phyloP scores from a whole-genome alignment of 768 basidiomycete genomes.

The Pilatotrama ljubarskyi region DNA sequence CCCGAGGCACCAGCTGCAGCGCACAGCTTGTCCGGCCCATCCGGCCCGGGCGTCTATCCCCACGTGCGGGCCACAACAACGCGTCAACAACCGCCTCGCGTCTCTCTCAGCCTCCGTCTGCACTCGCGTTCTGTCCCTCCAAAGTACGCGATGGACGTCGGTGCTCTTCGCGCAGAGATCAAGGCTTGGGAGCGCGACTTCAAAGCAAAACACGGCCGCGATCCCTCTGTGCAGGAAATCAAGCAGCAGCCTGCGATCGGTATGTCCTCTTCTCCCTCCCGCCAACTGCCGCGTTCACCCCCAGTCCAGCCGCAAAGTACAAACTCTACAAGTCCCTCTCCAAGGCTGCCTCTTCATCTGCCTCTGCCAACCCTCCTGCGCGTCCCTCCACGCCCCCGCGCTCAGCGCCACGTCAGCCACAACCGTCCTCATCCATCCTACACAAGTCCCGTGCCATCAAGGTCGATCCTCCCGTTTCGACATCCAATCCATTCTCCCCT shows the following conservation, averaged over 20 bases:
- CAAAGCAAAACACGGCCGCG: slow-evolving; percentile 51
- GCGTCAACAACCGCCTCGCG: slow-evolving; percentile 21
- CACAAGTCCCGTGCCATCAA: slow-evolving; percentile 54
- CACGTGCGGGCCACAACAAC: slow-evolving; percentile 13
- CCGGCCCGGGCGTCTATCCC: not conserved
- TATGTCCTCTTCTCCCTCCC: slow-evolving; percentile 36
- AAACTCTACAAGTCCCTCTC: slow-evolving; percentile 77
- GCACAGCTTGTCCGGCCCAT: not conserved
- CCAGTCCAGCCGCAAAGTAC: slow-evolving; percentile 69
- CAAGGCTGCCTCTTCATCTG: slow-evolving; percentile 39
- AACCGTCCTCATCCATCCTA: slow-evolving; percentile 41
- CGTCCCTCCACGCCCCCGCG: slow-evolving; percentile 38
- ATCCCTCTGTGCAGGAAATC: slow-evolving; percentile 72
- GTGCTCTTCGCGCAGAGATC: slow-evolving; percentile 62
- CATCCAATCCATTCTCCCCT: slow-evolving; percentile 81
- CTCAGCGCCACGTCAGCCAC: slow-evolving; percentile 28
- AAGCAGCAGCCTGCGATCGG: slow-evolving; percentile 61
- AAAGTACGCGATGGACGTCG: slow-evolving; percentile 39
- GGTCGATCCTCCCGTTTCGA: slow-evolving; percentile 50
- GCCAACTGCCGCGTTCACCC: slow-evolving; percentile 18
- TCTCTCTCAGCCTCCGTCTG: not conserved
- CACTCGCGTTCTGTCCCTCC: not conserved
- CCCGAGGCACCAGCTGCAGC: not conserved
- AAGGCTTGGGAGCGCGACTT: slow-evolving; percentile 80
- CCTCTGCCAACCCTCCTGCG: slow-evolving; percentile 33